A percentile compares a stretch with the other conserved stretches of the same genome.
Conservation (phyloP, 169 alveolate genomes). For the Plasmodium adleri region DNA sequence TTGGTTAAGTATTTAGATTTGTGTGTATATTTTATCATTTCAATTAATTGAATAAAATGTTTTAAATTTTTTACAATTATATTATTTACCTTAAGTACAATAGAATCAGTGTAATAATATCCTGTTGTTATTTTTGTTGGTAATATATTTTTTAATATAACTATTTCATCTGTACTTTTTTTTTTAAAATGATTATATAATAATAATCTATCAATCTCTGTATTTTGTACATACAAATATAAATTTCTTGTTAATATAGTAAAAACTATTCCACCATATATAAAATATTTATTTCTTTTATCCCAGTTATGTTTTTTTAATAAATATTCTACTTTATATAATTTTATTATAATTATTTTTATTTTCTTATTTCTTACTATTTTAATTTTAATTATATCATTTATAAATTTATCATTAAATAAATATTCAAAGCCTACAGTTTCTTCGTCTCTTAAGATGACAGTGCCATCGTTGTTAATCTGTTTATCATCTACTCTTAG, state of each 20-base stretch:
- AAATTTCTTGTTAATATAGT: conserved; percentile 81
- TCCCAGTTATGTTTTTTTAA: conserved; percentile 91
- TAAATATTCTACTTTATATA: conserved; percentile 80
- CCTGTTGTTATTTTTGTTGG: conserved; percentile 87
- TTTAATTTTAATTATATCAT: conserved; percentile 33
- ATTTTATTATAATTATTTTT: conserved; percentile 20
- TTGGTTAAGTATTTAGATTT: background rate
- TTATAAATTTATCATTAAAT: conserved; percentile 16
- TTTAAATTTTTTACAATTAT: conserved; percentile 65
- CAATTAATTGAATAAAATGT: conserved; percentile 78
- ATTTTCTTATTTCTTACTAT: conserved; percentile 16
- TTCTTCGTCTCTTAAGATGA: conserved; percentile 81
- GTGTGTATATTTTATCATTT: background rate
- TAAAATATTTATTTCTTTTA: conserved; percentile 82
- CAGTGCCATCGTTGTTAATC: conserved; percentile 90
- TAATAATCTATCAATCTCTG: conserved; percentile 14
- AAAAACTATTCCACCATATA: conserved; percentile 90
- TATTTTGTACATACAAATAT: background rate
- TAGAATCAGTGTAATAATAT: conserved; percentile 79
- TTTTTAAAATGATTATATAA: conserved; percentile 29
- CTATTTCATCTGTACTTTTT: conserved; percentile 81
- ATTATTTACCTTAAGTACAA: conserved; percentile 77
- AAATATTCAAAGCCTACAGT: conserved; percentile 14
- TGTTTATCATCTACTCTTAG: conserved; percentile 85
- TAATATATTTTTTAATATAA: conserved; percentile 81